Percentiles rank a stretch among this genome's conserved stretches.
These are phyloP conservation scores for Novymonas esmeraldas DNA, from an alignment of 208 protist genomes.

Conservation along the genomic window DNA sequence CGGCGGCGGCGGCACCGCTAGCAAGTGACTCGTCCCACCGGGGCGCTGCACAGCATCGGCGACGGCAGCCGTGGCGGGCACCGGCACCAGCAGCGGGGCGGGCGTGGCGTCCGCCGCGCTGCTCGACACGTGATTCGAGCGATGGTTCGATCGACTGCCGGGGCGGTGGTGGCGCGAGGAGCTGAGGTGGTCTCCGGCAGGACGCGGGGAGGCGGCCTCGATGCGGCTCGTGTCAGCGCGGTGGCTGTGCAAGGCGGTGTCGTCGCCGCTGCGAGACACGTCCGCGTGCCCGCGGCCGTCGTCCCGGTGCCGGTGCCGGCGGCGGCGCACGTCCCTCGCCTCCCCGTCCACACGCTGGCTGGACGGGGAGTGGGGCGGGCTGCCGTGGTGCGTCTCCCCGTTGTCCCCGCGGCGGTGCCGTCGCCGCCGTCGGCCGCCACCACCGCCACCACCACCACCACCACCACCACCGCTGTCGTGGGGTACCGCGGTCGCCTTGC, in stretches of 20 bases:
- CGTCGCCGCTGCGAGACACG: neutral
- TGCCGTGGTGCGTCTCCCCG: neutral
- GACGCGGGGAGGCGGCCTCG: conserved; percentile 8
- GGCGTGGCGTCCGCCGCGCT: neutral
- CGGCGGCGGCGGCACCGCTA: neutral
- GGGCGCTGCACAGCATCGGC: neutral
- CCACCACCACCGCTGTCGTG: neutral
- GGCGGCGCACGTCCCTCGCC: neutral
- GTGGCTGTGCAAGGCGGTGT: too few species aligned
- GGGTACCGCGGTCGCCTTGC: neutral
- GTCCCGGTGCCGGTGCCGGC: conserved; percentile 12
- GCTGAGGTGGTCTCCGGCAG: neutral
- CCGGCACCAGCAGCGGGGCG: conserved; percentile 3
- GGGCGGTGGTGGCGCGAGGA: conserved; percentile 8
- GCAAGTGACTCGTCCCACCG: neutral
- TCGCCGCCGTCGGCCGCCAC: conserved; percentile 1
- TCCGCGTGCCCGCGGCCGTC: conserved; percentile 2
- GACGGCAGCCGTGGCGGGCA: neutral
- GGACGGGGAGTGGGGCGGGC: neutral
- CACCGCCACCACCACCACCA: neutral
- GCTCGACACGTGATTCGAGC: neutral
- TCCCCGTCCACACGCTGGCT: neutral
- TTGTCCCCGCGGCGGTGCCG: neutral
- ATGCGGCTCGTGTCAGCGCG: neutral
- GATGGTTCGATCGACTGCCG: neutral